Base-by-base conservation (phyloP, 305 asterid species). In the Fraxinus paxiana region DNA sequence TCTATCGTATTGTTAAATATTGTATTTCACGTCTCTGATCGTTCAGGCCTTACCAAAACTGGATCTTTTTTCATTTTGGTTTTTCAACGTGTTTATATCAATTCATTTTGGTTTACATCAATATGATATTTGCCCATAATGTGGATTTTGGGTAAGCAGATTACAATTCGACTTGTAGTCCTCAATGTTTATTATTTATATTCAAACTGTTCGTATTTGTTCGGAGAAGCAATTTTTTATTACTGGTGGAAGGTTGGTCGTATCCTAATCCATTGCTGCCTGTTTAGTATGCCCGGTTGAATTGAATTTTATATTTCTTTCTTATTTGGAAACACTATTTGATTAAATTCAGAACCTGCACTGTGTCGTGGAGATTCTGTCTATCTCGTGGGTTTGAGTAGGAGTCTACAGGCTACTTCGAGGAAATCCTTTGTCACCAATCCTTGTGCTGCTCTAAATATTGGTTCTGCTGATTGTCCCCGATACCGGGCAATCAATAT, bases 291-390 rank as follows among this genome's bases (percentile, higher is more conserved):
- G 38, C 74, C 6, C 37, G n/a, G 33, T 51, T 31, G 35, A 4
- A 38, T 5, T 67, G 46, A 37, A 77, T 37, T 34, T 26, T 65
- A 35, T 37, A 78, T 63, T 75, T 37, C 81, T 22, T 75, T 38
- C 79, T 43, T 28, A n/a, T 75, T n/a, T 71, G 28, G 38, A 69
- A 76, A 46, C 69, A 56, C 73, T 69, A 72, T 83, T 48, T 82
- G 72, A 69, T 82, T 70, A 71, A 70, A 65, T 61, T 76, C 88
- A 96, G 99, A 96, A 85, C 99, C 98, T 79, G 90, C 94, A 28
- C 90, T 96, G 80, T 93, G 91, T 12, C 98, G 99, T 79, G 99
- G 99, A 87, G 97, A 94, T 90, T 88, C 98, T 17, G 99, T 96
- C 67, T 89, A 88, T 85, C 98, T 96, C 22, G 97, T 96, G 86